Base-by-base conservation (phyloP, 176 grass and related monocot genomes). In the Stipa capillata region DNA sequence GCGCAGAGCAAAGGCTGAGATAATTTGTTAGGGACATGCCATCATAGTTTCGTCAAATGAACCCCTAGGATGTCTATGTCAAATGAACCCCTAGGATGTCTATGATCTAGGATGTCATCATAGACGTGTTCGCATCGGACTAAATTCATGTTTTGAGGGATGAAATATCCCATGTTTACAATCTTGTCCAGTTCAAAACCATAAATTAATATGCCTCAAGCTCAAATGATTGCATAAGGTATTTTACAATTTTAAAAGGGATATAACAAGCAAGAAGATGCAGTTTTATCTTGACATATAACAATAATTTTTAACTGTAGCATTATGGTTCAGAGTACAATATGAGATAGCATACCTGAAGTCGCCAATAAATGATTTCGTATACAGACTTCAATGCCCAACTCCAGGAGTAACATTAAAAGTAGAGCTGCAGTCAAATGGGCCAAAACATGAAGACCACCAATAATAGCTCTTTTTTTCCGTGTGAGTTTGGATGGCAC, bases 341-440 rank as follows among this genome's bases (percentile, higher is more conserved):
- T 69, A 74, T 74, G 57, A 7, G 23, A 79, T 79, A 13, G 7
- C 52, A 48, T 90, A 97, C 95, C 94, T 97, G 95, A 94, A 87
- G 95, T 98, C 15, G 90, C 92, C 72, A 98, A 83, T 32, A 98
- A 71, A 83, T 88, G 87, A 90, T 98, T 92, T 47, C 92, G 89
- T n/a, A 94, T 90, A 85, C 95, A 98, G 65, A 98, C 82, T 87
- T 98, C 95, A 82, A 98, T 98, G 62, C 85, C 90, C 83, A 98
- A 81, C 80, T 94, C 92, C 74, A 98, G 88, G 66, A 98, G 90
- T 84, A 98, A 77, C 95, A 94, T 98, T 74, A 98, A 72, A 89
- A 97, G 69, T 66, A 97, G 85, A 33, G 95, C 91, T 73, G 92
- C 87, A 74, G 85, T 79, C 78, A 97, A 69, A 82, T 97, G 95